Evolutionary conservation across 768 basidiomycete species (phyloP).

Genomic region (Naganishia antarctica): DNA sequence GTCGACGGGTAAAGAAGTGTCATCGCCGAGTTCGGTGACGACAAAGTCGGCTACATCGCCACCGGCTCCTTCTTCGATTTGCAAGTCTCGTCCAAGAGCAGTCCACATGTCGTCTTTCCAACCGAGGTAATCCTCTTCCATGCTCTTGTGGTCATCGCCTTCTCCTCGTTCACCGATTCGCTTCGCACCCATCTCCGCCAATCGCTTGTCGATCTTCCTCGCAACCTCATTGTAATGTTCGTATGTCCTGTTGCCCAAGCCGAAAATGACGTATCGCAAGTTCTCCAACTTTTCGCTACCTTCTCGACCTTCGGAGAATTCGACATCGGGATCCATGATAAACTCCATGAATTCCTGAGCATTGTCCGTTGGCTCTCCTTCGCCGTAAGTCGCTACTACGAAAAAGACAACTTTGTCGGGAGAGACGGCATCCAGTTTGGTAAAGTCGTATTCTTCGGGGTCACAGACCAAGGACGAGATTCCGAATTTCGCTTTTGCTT

Average conservation of each 20-base stretch:
- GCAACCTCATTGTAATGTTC: constrained; percentile 94
- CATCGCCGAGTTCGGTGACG: constrained; percentile 70
- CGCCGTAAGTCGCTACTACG: constrained; percentile 96
- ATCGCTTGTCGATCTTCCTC: constrained; percentile 65
- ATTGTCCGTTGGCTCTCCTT: constrained; percentile 98
- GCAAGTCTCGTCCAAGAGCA: constrained; percentile 71
- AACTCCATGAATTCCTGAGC: constrained; percentile 92
- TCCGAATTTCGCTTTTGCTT: constrained; percentile 93
- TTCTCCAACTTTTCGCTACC: constrained; percentile 70
- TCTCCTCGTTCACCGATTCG: constrained; percentile 87
- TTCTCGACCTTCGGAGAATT: constrained; percentile 61
- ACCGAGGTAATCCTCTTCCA: constrained; percentile 99
- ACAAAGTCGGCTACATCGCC: constrained; percentile 91
- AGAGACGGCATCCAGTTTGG: constrained; percentile 85
- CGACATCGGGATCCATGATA: constrained; percentile 76
- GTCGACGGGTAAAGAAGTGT: constrained; percentile 59
- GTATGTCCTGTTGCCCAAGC: constrained; percentile 68
- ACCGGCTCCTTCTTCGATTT: constrained; percentile 91
- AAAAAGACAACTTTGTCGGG: constrained; percentile 85
- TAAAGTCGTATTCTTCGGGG: constrained; percentile 98
- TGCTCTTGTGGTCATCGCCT: constrained; percentile 98
- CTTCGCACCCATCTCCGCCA: constrained; percentile 72
- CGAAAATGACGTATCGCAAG: constrained; percentile 91
- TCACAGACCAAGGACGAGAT: constrained; percentile 94
- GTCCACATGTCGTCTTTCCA: constrained; percentile 99